These are phyloP conservation scores for Pseudogymnoascus sp. DNA, from an alignment of 2,329 filamentous ascomycete genomes.

Conservation along the genomic window DNA sequence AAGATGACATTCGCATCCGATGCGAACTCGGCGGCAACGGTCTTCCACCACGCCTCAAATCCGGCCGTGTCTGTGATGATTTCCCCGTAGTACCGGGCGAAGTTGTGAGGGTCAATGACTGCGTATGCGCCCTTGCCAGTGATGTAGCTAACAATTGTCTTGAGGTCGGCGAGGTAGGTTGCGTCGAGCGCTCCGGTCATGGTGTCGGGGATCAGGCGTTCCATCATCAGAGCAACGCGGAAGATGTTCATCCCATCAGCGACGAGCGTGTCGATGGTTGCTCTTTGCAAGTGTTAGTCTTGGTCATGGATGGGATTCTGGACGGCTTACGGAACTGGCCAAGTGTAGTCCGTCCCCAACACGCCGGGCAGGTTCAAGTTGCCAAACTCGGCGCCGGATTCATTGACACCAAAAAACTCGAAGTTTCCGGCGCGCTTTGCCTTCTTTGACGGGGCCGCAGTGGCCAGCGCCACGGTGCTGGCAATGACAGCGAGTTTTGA, in stretches of 20 bases:
- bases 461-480: slow-evolving; percentile 19
- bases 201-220: slow-evolving; percentile 43
- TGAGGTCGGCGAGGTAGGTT: slow-evolving; percentile 38
- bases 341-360: slow-evolving; percentile 50
- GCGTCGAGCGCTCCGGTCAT: slow-evolving; percentile 39
- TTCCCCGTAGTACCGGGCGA: slow-evolving; percentile 37
- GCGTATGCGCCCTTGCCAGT: slow-evolving; percentile 39
- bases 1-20: slow-evolving; percentile 30
- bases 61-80: slow-evolving; percentile 27
- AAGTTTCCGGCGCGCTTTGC: slow-evolving; percentile 32
- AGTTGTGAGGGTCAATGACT: slow-evolving; percentile 41
- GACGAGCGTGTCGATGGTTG: slow-evolving; percentile 37
- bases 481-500: slow-evolving; percentile 15
- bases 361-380: slow-evolving; percentile 45
- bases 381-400: slow-evolving; percentile 55
- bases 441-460: slow-evolving; percentile 24
- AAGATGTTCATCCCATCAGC: slow-evolving; percentile 48
- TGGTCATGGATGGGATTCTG: background rate
- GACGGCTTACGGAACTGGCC: slow-evolving; percentile 42
- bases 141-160: slow-evolving; percentile 37
- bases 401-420: slow-evolving; percentile 25
- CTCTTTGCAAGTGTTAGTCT: slow-evolving; percentile 17
- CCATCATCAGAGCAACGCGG: slow-evolving; percentile 46
- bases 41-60: slow-evolving; percentile 33
- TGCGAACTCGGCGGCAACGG: slow-evolving; percentile 29